Percentiles rank a stretch among this genome's conserved stretches.
Evolutionary conservation across 805 yeast species (phyloP).

Genomic region (Candida fluviatilis): DNA sequence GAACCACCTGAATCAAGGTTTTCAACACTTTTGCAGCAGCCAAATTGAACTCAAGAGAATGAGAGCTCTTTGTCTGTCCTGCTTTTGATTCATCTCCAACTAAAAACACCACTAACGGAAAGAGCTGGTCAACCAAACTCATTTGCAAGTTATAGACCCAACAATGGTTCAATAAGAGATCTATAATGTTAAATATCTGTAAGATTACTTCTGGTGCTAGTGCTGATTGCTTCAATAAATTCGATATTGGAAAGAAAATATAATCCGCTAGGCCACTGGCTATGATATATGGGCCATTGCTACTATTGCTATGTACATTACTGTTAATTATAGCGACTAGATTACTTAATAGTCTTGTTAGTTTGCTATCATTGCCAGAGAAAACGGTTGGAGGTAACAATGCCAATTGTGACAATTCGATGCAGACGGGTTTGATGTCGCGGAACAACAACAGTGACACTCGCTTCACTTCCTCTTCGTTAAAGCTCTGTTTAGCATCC

Average conservation of each 20-base stretch:
- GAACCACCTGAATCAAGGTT: slow-evolving; percentile 8
- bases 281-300: slow-evolving; percentile 15
- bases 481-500: neutral
- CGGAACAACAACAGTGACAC: slow-evolving; percentile 25
- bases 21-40: slow-evolving; percentile 14
- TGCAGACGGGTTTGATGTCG: slow-evolving; percentile 27
- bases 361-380: neutral
- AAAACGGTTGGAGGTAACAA: slow-evolving; percentile 9
- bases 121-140: slow-evolving; percentile 30
- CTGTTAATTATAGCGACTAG: neutral
- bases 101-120: slow-evolving; percentile 26
- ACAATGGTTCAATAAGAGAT: slow-evolving; percentile 22
- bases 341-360: slow-evolving; percentile 1
- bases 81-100: slow-evolving; percentile 12
- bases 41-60: slow-evolving; percentile 13
- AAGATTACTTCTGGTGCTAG: slow-evolving; percentile 17
- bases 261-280: slow-evolving; percentile 36
- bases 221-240: slow-evolving; percentile 23
- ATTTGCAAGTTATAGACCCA: slow-evolving; percentile 25
- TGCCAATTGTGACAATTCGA: slow-evolving; percentile 22
- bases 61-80: slow-evolving; percentile 5
- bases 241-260: slow-evolving; percentile 36
- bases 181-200: slow-evolving; percentile 24
- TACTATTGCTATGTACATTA: neutral
- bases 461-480: slow-evolving; percentile 2